Conservation (phyloP, 768 basidiomycete species). For the Nevesoporus exiguus region DNA sequence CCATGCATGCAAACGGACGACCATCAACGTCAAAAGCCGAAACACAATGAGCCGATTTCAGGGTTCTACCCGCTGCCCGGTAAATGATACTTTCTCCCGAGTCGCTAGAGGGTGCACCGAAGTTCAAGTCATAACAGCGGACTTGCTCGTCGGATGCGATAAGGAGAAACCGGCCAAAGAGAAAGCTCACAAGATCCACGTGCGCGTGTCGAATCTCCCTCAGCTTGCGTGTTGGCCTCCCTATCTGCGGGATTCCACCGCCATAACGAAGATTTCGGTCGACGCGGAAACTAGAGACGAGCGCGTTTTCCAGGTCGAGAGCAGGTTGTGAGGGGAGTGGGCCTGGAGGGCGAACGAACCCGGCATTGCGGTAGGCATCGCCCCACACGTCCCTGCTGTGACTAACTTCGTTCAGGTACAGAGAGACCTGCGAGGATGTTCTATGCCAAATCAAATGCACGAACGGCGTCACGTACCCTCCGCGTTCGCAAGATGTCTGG, state of each 20-base stretch:
- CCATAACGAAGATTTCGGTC: slow-evolving; percentile 2
- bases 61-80: neutral
- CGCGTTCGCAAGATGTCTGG: slow-evolving; percentile 18
- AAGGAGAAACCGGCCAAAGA: slow-evolving; percentile 18
- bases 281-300: slow-evolving; percentile 13
- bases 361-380: slow-evolving; percentile 11
- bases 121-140: slow-evolving; percentile 2
- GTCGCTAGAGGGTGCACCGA: neutral
- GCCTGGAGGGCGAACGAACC: slow-evolving; percentile 16
- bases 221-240: neutral
- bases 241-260: neutral
- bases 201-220: slow-evolving; percentile 9
- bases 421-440: slow-evolving; percentile 9
- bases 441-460: neutral
- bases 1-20: neutral
- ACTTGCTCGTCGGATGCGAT: slow-evolving; percentile 12
- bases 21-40: neutral
- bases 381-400: slow-evolving; percentile 15
- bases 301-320: slow-evolving; percentile 11
- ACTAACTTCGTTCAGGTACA: slow-evolving; percentile 5
- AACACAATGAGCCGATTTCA: neutral
- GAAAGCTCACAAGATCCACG: neutral
- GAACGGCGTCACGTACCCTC: slow-evolving; percentile 9
- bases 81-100: neutral
- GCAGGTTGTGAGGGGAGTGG: slow-evolving; percentile 15